Evolutionary conservation across 2,329 filamentous ascomycete species (phyloP).

Genomic region (Graphilbum ipis-grandicollis): DNA sequence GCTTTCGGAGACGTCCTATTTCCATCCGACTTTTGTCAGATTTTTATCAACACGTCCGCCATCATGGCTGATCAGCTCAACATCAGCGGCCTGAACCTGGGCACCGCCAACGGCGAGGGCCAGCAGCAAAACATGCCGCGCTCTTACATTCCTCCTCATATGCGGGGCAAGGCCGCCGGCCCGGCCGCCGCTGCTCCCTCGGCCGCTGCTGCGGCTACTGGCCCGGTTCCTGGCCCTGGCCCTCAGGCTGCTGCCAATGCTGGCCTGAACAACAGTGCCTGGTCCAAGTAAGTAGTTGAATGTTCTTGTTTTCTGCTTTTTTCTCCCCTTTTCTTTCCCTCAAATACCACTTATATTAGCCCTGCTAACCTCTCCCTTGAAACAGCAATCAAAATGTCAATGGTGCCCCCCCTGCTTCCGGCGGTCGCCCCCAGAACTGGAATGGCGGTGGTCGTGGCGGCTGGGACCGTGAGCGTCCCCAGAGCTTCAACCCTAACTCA

Average conservation of each 20-base stretch:
- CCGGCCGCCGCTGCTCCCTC: constrained; percentile 6
- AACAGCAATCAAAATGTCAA: constrained; percentile 29
- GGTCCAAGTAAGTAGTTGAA: constrained; percentile 35
- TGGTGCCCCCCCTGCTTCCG: too few relatives aligned
- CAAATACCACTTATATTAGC: too few relatives aligned
- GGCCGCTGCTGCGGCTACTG: neutral
- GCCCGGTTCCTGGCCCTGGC: neutral
- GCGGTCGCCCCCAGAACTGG: constrained; percentile 14
- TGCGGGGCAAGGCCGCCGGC: constrained; percentile 35
- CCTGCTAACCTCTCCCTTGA: neutral
- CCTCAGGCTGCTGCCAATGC: constrained; percentile 14
- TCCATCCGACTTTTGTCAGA: neutral
- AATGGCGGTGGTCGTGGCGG: constrained; percentile 4
- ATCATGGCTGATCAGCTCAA: constrained; percentile 74
- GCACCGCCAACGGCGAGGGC: constrained; percentile 18
- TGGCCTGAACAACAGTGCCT: constrained; percentile 46
- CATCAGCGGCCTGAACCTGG: constrained; percentile 59
- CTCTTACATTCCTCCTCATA: constrained; percentile 75
- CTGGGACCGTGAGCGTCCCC: constrained; percentile 13
- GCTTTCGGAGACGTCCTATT: constrained; percentile 6
- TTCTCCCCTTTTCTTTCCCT: constrained; percentile 6
- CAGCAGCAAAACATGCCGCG: constrained; percentile 23
- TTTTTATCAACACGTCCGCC: constrained; percentile 12
- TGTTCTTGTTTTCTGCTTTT: neutral
- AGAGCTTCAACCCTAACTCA: constrained; percentile 41